Base-by-base conservation (phyloP, 2,329 filamentous ascomycete species). In the Fusarium albidum region DNA sequence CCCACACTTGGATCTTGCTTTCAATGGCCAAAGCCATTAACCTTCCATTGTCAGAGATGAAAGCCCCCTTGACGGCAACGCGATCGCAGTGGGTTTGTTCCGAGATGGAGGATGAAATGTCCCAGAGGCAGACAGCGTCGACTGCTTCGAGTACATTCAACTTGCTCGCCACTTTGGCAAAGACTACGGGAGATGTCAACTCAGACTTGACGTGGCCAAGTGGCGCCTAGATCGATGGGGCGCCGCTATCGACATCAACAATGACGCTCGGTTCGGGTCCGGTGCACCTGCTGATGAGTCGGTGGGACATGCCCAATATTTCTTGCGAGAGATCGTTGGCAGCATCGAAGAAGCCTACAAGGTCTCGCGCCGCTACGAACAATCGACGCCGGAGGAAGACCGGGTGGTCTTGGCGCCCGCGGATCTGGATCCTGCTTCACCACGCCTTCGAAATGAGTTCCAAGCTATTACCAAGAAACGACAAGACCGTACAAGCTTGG, bases 131-230 rank as follows among this genome's bases (percentile, higher is more conserved):
- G n/a, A n/a, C n/a, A n/a, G 70, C 37, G 65, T 79, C 32, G 67
- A 71, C 29, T 75, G 69, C 51, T 78, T 79, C 52, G 68, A 72
- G 15, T 74, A 74, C 53, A 54, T 78, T 39, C 71, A 78, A 39
- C 61, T 77, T 2, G 72, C 71, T 15, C 65, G 59, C 1, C 57
- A 65, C 29, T 75, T 75, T 37, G 70, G 66, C 0, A 31, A 42
- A 17, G 71, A 77, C 35, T 76, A 68, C 52, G 58, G 74, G 26
- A 63, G 50, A 17, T 68, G 61, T 37, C 68, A 69, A 37, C 66
- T 78, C 5, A 65, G 60, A 13, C 64, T 77, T 3, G 64, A 72
- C 46, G 56, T 69, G 35, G 67, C 68, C 6, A 61, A 61, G 33
- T 51, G 65, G 3, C 67, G 71, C 25, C 65, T 77, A 11, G 64